Base-by-base conservation (phyloP, 2,329 filamentous ascomycete species). In the Microdochium bolleyi region DNA sequence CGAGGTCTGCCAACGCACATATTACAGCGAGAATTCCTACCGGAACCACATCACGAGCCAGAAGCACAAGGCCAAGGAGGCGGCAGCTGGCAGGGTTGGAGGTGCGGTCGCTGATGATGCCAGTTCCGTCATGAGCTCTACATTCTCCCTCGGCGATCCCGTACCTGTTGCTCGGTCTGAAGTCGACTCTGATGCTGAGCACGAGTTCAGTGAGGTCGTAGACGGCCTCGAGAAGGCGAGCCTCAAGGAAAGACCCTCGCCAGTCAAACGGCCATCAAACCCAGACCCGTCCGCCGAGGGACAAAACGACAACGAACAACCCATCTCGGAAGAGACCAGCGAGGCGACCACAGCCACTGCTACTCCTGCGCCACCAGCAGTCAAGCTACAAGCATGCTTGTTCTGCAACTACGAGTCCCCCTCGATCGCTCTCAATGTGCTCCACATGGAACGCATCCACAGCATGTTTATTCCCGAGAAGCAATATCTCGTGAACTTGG, bases 401-500 rank as follows among this genome's bases (percentile, higher is more conserved):
- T 97, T 99, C 77, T 99, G 94, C 78, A 95, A 94, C 69, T 88
- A 88, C 63, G 77, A 87, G 50, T 95, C 91, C 0, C 83, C 89
- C 1, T 87, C 82, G 13, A 73, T 90, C 5, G 71, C 82, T n/a
- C 75, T 92, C 30, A 96, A 92, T 64, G 76, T 90, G 32, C 74
- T 83, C 41, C 94, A 99, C 66, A 99, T 99, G 94, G 85, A 87
- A 66, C 87, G 89, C 55, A 85, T 87, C 62, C 94, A 99, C 66
- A 90, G 92, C 73, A 91, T 96, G 84, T 96, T 97, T 70, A 86
- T 99, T 56, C 94, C 94, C 0, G 94, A 99, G 68, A 88, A 84
- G 70, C 74, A 85, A 30, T 99, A 90, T 62, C 74, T 99, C 2
- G 83, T 88, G 3, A 82, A 99, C 62, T 67, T 94, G 2, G 86